A percentile compares a stretch with the other conserved stretches of the same genome.
phyloP scores from a whole-genome alignment of 2,329 filamentous ascomycete species.

The Beauveria asiatica region DNA sequence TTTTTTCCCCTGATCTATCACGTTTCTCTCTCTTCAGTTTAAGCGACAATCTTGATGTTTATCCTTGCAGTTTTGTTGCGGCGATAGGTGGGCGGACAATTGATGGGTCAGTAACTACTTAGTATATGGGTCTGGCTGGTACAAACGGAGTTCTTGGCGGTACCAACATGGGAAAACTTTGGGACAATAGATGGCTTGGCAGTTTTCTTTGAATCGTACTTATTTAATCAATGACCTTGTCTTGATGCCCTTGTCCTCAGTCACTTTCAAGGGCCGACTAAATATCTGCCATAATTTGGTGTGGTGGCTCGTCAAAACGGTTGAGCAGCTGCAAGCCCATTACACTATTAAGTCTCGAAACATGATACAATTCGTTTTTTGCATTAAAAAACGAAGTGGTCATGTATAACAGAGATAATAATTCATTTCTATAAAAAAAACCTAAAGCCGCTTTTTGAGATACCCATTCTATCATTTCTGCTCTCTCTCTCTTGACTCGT shows the following conservation, averaged over 20 bases:
- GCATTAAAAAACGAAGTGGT: background rate
- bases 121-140: background rate
- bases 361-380: background rate
- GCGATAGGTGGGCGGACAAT: background rate
- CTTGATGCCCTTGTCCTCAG: too few species aligned
- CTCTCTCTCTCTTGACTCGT: too few species aligned
- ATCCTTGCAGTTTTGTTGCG: background rate
- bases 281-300: too few species aligned
- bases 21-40: background rate
- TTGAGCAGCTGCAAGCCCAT: too few species aligned
- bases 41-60: background rate
- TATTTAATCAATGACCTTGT: too few species aligned
- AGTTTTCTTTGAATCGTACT: background rate
- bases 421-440: slow-evolving; percentile 10
- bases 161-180: background rate
- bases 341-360: too few species aligned
- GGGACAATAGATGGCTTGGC: slow-evolving; percentile 4
- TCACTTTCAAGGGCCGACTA: too few species aligned
- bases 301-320: too few species aligned
- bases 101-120: background rate
- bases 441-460: background rate
- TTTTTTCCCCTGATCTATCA: background rate
- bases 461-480: background rate
- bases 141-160: background rate
- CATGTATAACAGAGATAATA: background rate